Percentiles rank a stretch among this genome's conserved stretches.
Evolutionary conservation across 192 early-diverging fungal species (phyloP).

Genomic region (Irineochytrium annulatum): DNA sequence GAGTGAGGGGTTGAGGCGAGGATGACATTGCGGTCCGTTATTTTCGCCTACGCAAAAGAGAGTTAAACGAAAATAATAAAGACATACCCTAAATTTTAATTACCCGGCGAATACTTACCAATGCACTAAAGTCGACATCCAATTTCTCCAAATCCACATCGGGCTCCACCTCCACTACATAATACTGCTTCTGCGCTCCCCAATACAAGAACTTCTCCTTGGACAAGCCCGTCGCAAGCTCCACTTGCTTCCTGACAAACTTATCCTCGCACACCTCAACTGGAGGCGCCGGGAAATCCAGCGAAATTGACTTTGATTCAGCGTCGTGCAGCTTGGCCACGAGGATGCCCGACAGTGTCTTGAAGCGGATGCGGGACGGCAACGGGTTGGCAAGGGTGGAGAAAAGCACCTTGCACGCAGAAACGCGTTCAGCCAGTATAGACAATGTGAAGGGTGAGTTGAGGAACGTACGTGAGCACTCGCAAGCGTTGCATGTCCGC

Average conservation of each 20-base stretch:
- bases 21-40: background rate
- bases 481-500: slow-evolving; percentile 47
- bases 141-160: background rate
- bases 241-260: background rate
- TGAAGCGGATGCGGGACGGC: slow-evolving; percentile 19
- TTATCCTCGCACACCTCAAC: background rate
- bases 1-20: background rate
- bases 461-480: slow-evolving; percentile 30
- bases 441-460: no score
- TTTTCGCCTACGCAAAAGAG: background rate
- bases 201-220: background rate
- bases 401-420: no score
- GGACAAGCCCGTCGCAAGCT: background rate
- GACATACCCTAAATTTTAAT: no score
- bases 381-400: background rate
- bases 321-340: slow-evolving; percentile 10
- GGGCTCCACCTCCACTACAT: background rate
- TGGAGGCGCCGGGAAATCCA: slow-evolving; percentile 5
- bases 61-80: no score
- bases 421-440: no score
- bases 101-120: no score
- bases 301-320: no score
- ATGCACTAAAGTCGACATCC: background rate
- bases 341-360: background rate
- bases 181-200: background rate